Conservation (phyloP, 441 rosid species). For the Pelargonium australe region DNA sequence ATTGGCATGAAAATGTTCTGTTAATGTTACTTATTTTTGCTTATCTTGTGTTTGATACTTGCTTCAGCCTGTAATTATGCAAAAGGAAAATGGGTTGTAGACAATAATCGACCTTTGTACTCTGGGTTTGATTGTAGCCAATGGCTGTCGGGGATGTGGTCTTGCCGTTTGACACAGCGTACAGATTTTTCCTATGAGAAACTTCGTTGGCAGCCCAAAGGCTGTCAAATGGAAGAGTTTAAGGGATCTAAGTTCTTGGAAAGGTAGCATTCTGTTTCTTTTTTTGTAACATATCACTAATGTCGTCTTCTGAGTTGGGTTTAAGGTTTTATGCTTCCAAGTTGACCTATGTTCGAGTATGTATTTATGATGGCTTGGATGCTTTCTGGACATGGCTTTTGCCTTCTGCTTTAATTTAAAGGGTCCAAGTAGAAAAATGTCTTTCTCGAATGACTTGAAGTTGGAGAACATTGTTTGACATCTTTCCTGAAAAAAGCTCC, state of each 20-base stretch:
- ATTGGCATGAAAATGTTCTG: neutral
- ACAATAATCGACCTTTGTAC: neutral
- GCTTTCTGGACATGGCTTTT: too few species aligned
- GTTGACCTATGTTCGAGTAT: too few species aligned
- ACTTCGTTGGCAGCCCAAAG: constrained; percentile 24
- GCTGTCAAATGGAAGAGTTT: constrained; percentile 24
- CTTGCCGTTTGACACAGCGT: constrained; percentile 12
- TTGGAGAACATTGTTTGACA: too few species aligned
- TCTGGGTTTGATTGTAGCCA: neutral
- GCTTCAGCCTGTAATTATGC: constrained; percentile 19
- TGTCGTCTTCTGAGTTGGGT: neutral
- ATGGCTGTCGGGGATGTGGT: neutral
- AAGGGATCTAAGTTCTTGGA: constrained; percentile 22
- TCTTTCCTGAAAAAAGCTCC: too few species aligned
- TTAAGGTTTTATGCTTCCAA: neutral
- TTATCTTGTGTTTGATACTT: neutral
- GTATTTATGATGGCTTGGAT: too few species aligned
- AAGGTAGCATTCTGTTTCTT: constrained; percentile 12
- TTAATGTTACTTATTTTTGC: neutral
- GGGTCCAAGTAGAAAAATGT: too few species aligned
- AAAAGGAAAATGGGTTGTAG: constrained; percentile 5
- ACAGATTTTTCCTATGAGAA: constrained; percentile 25
- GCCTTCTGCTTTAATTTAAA: too few species aligned
- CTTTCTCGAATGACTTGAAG: too few species aligned
- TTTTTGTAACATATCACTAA: neutral